These are phyloP conservation scores for Parietichytrium sp. DNA, from an alignment of 108 stramenopile species.

Conservation along the genomic window DNA sequence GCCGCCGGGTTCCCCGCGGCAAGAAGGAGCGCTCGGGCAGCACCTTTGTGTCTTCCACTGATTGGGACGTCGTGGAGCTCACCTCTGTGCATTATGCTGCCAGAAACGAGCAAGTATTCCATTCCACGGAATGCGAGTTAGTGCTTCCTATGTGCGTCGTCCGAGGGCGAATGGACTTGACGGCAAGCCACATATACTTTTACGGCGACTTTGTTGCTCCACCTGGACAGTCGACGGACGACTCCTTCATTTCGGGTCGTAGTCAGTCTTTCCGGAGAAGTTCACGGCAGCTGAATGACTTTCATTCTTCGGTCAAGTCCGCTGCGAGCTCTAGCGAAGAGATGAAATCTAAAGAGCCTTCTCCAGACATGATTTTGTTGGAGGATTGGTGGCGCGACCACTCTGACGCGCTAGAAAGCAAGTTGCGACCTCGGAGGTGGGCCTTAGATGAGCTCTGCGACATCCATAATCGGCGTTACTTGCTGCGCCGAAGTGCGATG, in stretches of 20 bases:
- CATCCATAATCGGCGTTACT: not conserved
- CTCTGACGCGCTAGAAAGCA: not conserved
- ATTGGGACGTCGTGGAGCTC: conserved; percentile 10
- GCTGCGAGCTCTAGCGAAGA: too few species aligned
- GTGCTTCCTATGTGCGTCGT: conserved; percentile 14
- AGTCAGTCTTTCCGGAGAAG: too few species aligned
- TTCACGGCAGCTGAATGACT: too few species aligned
- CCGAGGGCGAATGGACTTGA: conserved; percentile 28
- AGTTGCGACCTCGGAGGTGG: not conserved
- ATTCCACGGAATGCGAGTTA: conserved; percentile 7
- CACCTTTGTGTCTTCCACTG: not conserved
- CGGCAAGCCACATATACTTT: conserved; percentile 28
- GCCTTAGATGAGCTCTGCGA: not conserved
- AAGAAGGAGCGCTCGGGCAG: too few species aligned
- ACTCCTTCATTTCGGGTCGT: too few species aligned
- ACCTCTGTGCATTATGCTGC: conserved; percentile 3
- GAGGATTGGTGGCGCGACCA: conserved; percentile 23
- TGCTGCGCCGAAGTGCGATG: not conserved
- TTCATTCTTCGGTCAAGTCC: too few species aligned
- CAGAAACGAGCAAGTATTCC: not conserved
- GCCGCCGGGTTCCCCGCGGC: too few species aligned
- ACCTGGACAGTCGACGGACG: too few species aligned
- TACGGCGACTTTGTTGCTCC: conserved; percentile 1
- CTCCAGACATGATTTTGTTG: too few species aligned
- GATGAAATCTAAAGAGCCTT: too few species aligned